Base-by-base conservation (phyloP, 805 yeast genomes). In the Monosporozyma yasuniensis region DNA sequence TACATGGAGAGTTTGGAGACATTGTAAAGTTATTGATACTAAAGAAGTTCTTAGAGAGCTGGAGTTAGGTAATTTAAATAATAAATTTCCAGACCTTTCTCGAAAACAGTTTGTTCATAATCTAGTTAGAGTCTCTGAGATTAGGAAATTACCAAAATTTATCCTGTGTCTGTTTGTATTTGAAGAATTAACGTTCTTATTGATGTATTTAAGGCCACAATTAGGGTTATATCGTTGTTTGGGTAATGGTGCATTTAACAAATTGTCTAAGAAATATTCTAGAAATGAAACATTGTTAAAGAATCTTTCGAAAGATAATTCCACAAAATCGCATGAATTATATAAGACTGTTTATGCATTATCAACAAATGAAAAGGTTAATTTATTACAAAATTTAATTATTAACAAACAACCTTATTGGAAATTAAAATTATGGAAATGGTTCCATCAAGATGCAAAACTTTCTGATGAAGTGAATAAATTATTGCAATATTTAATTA, bases 191-290 rank as follows among this genome's bases (percentile, higher is more conserved):
- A 76, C 83, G 0, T 82, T 83, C 0, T 19, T 77, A 1, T 53
- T 81, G 4, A 78, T 83, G 57, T 77, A 72, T 48, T 60, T 69
- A 3, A 59, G 79, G 46, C 86, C 86, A 0, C 77, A 75, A 53
- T 58, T 80, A 4, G 73, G 81, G 0, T 83, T 84, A 9, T 74
- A 73, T 66, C 79, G 83, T 10, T 80, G 84, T 61, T 67, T 77
- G 9, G 66, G 79, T 30, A 83, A 83, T 1, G 64, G 67, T 4
- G 58, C 64, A 6, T 59, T 60, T 19, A 55, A 59, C 18, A 71
- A 65, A 47, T 39, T 68, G 63, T 49, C 49, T 6, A 19, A 47
- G 1, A 46, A 42, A 23, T 51, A 42, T 49, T 25, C 44, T 4
- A 30, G 14, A 18, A 23, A 32, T 32, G 3, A 19, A 10, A 5